Evolutionary conservation across 2,329 filamentous ascomycete species (phyloP).

Genomic region (Cercospora zeina): DNA sequence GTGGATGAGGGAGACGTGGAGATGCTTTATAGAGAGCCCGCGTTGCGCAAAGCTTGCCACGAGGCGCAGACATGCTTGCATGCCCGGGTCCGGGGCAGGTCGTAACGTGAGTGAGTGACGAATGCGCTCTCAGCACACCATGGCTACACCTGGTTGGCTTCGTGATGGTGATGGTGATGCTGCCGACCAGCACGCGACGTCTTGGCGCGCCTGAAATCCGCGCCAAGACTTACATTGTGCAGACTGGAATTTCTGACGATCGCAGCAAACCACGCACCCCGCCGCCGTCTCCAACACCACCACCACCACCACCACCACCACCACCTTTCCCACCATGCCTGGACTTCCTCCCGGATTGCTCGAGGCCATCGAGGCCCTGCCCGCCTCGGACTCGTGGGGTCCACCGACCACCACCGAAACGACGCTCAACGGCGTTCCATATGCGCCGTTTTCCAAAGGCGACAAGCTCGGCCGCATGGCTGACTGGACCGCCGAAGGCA

Average conservation of each 20-base stretch:
- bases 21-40: conserved; percentile 11
- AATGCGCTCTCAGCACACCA: not conserved
- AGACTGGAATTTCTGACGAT: not conserved
- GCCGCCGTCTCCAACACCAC: not conserved
- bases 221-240: conserved; percentile 9
- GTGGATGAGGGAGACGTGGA: conserved; percentile 6
- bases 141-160: conserved; percentile 7
- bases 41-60: conserved; percentile 8
- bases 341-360: conserved; percentile 37
- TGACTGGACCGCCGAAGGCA: conserved; percentile 92
- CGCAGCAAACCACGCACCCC: conserved; percentile 3
- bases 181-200: not conserved
- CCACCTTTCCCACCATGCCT: conserved; percentile 6
- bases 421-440: conserved; percentile 90
- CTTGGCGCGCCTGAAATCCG: not conserved
- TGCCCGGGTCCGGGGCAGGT: not conserved
- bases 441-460: conserved; percentile 96
- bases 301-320: not conserved
- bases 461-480: conserved; percentile 99
- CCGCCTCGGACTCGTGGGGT: conserved; percentile 66
- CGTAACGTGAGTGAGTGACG: conserved; percentile 3
- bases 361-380: conserved; percentile 51
- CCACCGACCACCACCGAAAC: conserved; percentile 79
- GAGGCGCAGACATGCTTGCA: not conserved
- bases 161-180: conserved; percentile 5